These are phyloP conservation scores for Aegilops bicornis DNA, from an alignment of 176 grass and related monocot genomes.

Conservation along the genomic window DNA sequence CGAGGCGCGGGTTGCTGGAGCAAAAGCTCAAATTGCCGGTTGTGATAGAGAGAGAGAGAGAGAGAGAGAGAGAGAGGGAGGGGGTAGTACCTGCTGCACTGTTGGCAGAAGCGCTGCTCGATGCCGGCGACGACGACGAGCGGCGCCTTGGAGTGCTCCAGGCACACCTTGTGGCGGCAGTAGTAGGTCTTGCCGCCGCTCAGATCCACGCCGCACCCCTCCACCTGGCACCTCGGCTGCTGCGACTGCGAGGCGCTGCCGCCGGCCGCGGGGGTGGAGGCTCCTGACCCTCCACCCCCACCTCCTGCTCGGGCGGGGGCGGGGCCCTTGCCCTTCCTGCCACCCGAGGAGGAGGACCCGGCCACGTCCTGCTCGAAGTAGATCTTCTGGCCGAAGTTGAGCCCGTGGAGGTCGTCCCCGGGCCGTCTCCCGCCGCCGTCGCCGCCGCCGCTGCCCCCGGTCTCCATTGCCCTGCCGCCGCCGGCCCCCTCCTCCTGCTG, in stretches of 20 bases:
- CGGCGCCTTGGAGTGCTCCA: constrained; percentile 76
- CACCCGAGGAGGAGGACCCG: not conserved
- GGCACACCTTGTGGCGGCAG: constrained; percentile 91
- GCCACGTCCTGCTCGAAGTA: constrained; percentile 80
- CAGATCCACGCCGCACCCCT: constrained; percentile 92
- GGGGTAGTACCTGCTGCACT: constrained; percentile 95
- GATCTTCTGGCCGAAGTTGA: constrained; percentile 92
- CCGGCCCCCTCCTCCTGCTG: not conserved
- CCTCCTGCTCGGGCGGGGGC: not conserved
- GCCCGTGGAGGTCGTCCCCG: constrained; percentile 58
- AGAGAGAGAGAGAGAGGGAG: not conserved
- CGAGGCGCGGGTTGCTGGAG: not conserved
- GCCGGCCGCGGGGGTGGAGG: not conserved
- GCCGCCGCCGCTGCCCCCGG: constrained; percentile 29
- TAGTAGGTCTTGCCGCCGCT: constrained; percentile 71
- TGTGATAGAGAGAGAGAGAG: not conserved
- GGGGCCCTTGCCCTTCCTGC: constrained; percentile 34
- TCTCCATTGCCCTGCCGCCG: constrained; percentile 51
- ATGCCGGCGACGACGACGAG: constrained; percentile 72
- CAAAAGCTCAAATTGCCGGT: not conserved
- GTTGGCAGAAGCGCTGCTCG: constrained; percentile 99
- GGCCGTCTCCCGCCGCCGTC: not conserved
- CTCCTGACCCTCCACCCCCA: not conserved
- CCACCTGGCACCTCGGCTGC: constrained; percentile 83
- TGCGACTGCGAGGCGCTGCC: not conserved